Conservation (phyloP, 345 rosid genomes). For the Clausena lansium region DNA sequence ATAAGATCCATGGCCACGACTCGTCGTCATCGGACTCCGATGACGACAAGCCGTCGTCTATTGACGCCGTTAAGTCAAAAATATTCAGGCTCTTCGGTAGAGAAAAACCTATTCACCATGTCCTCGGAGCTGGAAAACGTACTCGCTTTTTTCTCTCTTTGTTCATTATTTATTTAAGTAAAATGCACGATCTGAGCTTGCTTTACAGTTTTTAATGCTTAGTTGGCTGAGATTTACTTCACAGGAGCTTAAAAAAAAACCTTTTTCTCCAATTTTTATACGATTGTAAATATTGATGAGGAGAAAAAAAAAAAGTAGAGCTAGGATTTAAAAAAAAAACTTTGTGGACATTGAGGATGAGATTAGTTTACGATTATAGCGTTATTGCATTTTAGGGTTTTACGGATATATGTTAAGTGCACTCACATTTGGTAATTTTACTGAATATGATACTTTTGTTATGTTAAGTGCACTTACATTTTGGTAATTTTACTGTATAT, state of each 20-base stretch:
- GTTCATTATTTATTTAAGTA: not conserved
- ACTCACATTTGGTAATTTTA: not conserved
- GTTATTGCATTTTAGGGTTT: not conserved
- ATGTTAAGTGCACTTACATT: not conserved
- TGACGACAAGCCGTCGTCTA: slow-evolving; percentile 41
- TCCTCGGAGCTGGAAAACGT: slow-evolving; percentile 95
- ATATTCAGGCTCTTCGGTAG: slow-evolving; percentile 76
- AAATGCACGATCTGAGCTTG: slow-evolving; percentile 5
- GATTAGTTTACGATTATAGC: not conserved
- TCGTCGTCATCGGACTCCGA: slow-evolving; percentile 66
- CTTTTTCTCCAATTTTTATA: not conserved
- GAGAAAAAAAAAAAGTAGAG: too few species aligned
- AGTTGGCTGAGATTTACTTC: not conserved
- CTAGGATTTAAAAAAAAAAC: too few species aligned
- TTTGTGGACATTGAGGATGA: not conserved
- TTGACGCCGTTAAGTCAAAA: slow-evolving; percentile 41
- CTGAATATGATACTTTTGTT: not conserved
- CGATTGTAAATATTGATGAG: too few species aligned
- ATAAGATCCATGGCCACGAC: slow-evolving; percentile 43
- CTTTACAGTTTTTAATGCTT: not conserved
- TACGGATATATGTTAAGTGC: not conserved
- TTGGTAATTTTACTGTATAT: not conserved
- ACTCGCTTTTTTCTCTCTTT: slow-evolving; percentile 15
- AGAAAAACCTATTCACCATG: slow-evolving; percentile 79
- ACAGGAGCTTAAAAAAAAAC: too few species aligned